Evolutionary conservation across 2,329 filamentous ascomycete species (phyloP).

Genomic region (Monilinia vaccinii-corymbosi): DNA sequence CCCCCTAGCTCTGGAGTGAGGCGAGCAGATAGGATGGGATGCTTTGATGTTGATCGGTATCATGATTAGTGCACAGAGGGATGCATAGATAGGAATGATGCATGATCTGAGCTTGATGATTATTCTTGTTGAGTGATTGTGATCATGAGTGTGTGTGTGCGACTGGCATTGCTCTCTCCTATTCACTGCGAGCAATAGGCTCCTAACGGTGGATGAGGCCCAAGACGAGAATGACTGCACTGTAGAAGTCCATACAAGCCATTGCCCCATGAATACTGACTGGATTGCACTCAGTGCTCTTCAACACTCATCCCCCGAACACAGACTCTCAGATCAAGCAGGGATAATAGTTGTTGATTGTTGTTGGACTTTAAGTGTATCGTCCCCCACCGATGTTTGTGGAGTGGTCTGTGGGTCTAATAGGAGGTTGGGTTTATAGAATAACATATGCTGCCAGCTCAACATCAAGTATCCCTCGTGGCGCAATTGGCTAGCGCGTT

Average conservation of each 20-base stretch:
- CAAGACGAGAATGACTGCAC: neutral
- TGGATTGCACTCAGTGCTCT: neutral
- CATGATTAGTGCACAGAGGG: no score
- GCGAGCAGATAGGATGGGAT: no score
- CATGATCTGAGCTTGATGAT: no score
- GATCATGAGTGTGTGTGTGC: neutral
- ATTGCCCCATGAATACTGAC: neutral
- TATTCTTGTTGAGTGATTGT: neutral
- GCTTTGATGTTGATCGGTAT: no score
- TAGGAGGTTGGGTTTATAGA: neutral
- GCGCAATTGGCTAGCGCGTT: no score
- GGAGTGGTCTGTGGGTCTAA: neutral
- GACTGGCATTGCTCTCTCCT: neutral
- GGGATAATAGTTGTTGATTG: neutral
- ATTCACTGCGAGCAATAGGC: neutral
- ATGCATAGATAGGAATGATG: no score
- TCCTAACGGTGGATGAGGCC: neutral
- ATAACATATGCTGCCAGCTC: rapidly evolving
- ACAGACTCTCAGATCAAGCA: neutral
- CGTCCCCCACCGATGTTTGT: conserved; percentile 1
- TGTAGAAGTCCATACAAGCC: neutral
- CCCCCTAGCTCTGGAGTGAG: no score
- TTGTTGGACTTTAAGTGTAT: neutral
- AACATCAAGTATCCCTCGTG: conserved; percentile 4
- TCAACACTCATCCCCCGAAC: neutral